Conservation (phyloP, 208 protist species). For the Leishmania tropica region DNA sequence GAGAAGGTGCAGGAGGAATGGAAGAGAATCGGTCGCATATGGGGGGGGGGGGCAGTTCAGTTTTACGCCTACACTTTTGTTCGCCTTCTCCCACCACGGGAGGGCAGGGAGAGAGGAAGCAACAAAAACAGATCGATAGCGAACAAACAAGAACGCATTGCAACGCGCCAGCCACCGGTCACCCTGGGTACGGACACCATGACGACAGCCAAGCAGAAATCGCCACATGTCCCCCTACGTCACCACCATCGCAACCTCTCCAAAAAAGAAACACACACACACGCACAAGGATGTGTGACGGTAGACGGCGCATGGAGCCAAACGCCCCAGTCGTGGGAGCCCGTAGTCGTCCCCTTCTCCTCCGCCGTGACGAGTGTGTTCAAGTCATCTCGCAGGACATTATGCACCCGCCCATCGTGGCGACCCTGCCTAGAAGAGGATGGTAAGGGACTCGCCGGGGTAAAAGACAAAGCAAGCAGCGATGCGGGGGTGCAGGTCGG, state of each 20-base stretch:
- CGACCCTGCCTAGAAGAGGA: constrained; percentile 38
- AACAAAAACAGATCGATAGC: neutral
- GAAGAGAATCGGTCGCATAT: neutral
- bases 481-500: constrained; percentile 52
- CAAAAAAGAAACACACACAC: neutral
- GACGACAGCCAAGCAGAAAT: neutral
- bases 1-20: neutral
- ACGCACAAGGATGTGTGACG: neutral
- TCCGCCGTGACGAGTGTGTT: neutral
- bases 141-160: neutral
- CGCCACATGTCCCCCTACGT: neutral
- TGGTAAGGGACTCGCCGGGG: constrained; percentile 73
- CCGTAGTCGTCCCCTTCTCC: neutral
- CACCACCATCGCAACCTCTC: neutral
- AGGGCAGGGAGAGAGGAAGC: neutral
- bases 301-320: neutral
- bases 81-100: neutral
- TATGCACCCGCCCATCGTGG: neutral
- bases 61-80: neutral
- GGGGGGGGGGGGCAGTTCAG: neutral
- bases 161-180: neutral
- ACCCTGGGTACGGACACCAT: neutral
- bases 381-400: neutral
- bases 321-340: neutral
- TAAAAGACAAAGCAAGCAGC: constrained; percentile 87